These are phyloP conservation scores for Canariomyces notabilis DNA, from an alignment of 2,329 filamentous ascomycete species.

Conservation along the genomic window DNA sequence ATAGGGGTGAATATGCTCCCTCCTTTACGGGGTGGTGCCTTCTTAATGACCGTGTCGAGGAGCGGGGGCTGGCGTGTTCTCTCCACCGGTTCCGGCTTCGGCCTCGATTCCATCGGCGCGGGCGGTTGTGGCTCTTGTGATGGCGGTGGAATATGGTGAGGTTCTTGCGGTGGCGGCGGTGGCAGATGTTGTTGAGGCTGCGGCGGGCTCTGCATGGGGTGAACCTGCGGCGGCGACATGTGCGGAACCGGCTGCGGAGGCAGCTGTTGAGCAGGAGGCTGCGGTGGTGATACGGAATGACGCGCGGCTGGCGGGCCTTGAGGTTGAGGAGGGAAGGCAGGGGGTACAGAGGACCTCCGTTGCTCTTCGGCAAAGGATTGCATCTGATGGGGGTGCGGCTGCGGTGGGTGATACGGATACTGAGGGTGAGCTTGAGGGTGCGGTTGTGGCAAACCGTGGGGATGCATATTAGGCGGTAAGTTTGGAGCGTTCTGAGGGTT, in stretches of 20 bases:
- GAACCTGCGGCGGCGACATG: constrained; percentile 41
- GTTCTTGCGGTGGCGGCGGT: constrained; percentile 30
- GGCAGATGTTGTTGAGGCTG: constrained; percentile 34
- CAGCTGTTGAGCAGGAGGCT: constrained; percentile 49
- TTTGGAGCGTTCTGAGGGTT: constrained; percentile 54
- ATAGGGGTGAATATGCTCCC: constrained; percentile 97
- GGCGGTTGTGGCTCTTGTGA: constrained; percentile 49
- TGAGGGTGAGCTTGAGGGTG: constrained; percentile 35
- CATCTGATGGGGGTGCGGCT: constrained; percentile 41
- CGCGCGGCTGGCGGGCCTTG: constrained; percentile 44
- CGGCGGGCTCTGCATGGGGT: constrained; percentile 31
- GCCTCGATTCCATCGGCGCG: constrained; percentile 46
- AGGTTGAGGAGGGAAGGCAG: constrained; percentile 55
- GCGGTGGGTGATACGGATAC: constrained; percentile 31
- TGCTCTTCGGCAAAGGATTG: constrained; percentile 73
- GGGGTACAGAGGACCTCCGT: constrained; percentile 67
- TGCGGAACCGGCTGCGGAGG: constrained; percentile 46
- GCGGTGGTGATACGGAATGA: constrained; percentile 55
- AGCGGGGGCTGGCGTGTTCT: constrained; percentile 40
- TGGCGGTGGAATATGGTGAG: constrained; percentile 32
- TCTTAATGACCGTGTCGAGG: constrained; percentile 53
- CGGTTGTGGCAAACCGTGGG: constrained; percentile 34
- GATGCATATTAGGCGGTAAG: constrained; percentile 34
- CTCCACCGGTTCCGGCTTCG: constrained; percentile 39
- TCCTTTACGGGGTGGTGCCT: constrained; percentile 69